A percentile compares a stretch with the other conserved stretches of the same genome.
Conservation (phyloP, 345 rosid species). For the Iberis pinnata region DNA sequence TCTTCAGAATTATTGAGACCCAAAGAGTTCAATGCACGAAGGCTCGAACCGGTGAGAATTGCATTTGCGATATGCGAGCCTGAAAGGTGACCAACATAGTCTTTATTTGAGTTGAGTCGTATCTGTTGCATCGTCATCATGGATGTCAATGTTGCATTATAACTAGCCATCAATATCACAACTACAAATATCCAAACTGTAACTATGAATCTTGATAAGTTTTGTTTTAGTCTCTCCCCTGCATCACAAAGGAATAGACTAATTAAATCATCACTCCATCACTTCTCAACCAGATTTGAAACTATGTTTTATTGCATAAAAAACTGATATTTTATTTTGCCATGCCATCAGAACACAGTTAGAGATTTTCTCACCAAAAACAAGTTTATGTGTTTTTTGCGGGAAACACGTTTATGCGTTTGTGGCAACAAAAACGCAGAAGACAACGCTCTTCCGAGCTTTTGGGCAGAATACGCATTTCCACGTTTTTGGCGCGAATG, state of each 20-base stretch:
- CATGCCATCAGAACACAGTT: too few relatives aligned
- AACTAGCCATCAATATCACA: conserved; percentile 42
- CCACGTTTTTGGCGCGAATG: too few relatives aligned
- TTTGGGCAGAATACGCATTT: too few relatives aligned
- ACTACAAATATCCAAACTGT: conserved; percentile 49
- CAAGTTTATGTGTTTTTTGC: too few relatives aligned
- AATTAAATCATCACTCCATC: too few relatives aligned
- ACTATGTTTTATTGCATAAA: too few relatives aligned
- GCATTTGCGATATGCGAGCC: conserved; percentile 26
- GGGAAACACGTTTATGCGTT: too few relatives aligned
- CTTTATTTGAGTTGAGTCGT: conserved; percentile 18
- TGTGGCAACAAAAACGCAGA: too few relatives aligned
- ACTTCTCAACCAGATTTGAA: too few relatives aligned
- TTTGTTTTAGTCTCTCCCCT: conserved; percentile 46
- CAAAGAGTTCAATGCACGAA: conserved; percentile 10
- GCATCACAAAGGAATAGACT: background rate
- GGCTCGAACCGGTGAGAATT: background rate
- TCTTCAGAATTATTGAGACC: conserved; percentile 17
- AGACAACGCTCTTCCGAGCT: too few relatives aligned
- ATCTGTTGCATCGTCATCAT: conserved; percentile 39
- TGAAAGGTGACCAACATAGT: conserved; percentile 31
- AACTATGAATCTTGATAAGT: conserved; percentile 40
- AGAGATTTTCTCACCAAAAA: too few relatives aligned
- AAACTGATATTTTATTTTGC: background rate
- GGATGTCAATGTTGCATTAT: conserved; percentile 46